These are phyloP conservation scores for Plantago major DNA, from an alignment of 257 asterid genomes.

Conservation along the genomic window DNA sequence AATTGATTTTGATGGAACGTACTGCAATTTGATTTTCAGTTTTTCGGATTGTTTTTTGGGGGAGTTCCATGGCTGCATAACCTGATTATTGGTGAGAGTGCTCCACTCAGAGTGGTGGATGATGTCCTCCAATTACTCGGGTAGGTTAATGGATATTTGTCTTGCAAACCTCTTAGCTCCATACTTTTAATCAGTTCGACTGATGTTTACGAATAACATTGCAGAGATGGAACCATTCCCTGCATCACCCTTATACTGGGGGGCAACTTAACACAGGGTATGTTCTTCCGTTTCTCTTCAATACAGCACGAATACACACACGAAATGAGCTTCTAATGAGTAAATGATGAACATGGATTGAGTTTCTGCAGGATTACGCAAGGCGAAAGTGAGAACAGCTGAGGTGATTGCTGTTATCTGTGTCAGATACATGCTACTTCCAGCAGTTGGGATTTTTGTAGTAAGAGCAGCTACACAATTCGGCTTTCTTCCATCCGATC, in stretches of 20 bases:
- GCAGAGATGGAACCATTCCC: constrained; percentile 82
- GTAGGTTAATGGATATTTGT: constrained; percentile 26
- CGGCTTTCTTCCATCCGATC: constrained; percentile 79
- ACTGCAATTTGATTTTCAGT: constrained; percentile 29
- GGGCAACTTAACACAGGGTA: constrained; percentile 87
- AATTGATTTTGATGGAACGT: neutral
- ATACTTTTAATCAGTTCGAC: neutral
- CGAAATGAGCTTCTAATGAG: neutral
- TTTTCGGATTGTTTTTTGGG: constrained; percentile 66
- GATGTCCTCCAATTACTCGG: constrained; percentile 65
- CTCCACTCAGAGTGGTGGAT: constrained; percentile 67
- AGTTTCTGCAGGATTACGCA: constrained; percentile 50
- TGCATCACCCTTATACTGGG: constrained; percentile 87
- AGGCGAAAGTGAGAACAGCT: constrained; percentile 39
- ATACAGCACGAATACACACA: no score
- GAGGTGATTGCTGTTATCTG: constrained; percentile 42
- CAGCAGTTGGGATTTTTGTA: constrained; percentile 57
- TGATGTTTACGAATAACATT: neutral
- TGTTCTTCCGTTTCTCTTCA: neutral
- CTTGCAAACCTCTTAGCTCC: neutral
- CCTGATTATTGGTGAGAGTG: constrained; percentile 61
- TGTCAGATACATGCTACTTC: constrained; percentile 65
- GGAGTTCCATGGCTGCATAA: constrained; percentile 55
- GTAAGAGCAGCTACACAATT: constrained; percentile 60
- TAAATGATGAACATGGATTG: neutral